Base-by-base conservation (phyloP, 2,329 filamentous ascomycete genomes). In the Fusarium odoratissimum region DNA sequence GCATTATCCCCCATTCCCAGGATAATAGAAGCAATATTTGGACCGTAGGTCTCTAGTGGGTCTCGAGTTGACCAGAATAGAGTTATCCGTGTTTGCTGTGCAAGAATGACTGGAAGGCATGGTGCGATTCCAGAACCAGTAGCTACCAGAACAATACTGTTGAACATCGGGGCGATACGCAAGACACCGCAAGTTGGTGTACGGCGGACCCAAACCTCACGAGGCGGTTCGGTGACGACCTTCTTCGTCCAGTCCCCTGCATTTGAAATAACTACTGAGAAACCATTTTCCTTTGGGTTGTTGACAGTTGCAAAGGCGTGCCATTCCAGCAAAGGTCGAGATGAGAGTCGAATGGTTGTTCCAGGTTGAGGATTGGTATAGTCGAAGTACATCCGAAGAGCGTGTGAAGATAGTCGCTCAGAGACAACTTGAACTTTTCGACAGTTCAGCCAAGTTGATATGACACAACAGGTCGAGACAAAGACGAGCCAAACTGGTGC, bases 251-350 rank as follows among this genome's bases (percentile, higher is more conserved):
- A 93, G 82, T 93, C 91, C 17, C 91, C 91, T 6, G 90, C 91
- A 69, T 89, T 90, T 58, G 91, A 92, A 41, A 93, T 84, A 38
- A 93, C 82, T 30, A 91, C 83, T 0, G 90, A 92, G 80, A 91
- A 93, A 21, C 87, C 89, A 5, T 45, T 67, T 13, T 70, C 63
- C 28, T 81, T 79, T 1, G 87, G 84, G 69, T 89, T 86, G 4
- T 91, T 89, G 63, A 93, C 91, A 0, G 90, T 90, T 31, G 91
- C 92, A 76, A 94, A 94, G 4, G 89, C 86, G 79, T 94, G 92
- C 84, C 90, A 92, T 80, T 94, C 91, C 7, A 85, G 81, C 25
- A 92, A 82, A 0, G 91, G 91, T 7, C 84, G 84, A 46, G 88
- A 86, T 7, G 90, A 86, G 13, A 93, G 82, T 28, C 90, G 87